Conservation (phyloP, 768 basidiomycete genomes). For the Crassisporium funariophilum region DNA sequence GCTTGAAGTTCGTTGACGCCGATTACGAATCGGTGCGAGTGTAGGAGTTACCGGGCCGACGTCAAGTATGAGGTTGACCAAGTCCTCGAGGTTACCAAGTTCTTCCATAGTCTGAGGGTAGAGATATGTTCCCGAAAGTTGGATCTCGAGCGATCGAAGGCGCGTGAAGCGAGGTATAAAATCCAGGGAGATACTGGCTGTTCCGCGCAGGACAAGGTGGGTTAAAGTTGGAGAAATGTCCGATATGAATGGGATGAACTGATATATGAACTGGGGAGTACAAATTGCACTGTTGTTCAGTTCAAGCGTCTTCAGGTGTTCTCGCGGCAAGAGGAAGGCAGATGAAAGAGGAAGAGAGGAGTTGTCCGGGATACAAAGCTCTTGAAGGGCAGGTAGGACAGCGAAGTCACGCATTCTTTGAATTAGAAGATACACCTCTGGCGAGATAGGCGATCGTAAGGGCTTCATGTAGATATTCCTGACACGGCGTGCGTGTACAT, state of each 20-base stretch:
- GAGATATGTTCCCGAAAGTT: background rate
- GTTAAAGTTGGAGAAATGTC: background rate
- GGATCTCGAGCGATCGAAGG: background rate
- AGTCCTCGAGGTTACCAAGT: background rate
- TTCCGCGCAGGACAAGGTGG: background rate
- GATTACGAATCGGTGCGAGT: background rate
- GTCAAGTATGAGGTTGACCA: background rate
- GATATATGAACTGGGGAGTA: background rate
- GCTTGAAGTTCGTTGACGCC: background rate
- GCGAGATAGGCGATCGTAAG: background rate
- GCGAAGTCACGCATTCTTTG: background rate
- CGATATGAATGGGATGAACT: background rate
- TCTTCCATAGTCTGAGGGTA: background rate
- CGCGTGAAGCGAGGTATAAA: background rate
- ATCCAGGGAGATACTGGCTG: background rate
- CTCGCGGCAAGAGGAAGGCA: background rate
- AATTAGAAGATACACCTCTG: background rate
- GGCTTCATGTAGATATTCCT: background rate
- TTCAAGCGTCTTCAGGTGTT: background rate
- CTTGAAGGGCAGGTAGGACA: background rate
- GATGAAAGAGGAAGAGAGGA: background rate
- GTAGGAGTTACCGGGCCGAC: background rate
- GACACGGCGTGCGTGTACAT: slow-evolving; percentile 1
- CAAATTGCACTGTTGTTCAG: slow-evolving; percentile 1
- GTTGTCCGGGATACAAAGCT: too few species aligned